Percentiles rank a stretch among this genome's conserved stretches.
Evolutionary conservation across 1,284 basidiomycete species (phyloP).

Genomic region (Cutaneotrichosporon curvatum): DNA sequence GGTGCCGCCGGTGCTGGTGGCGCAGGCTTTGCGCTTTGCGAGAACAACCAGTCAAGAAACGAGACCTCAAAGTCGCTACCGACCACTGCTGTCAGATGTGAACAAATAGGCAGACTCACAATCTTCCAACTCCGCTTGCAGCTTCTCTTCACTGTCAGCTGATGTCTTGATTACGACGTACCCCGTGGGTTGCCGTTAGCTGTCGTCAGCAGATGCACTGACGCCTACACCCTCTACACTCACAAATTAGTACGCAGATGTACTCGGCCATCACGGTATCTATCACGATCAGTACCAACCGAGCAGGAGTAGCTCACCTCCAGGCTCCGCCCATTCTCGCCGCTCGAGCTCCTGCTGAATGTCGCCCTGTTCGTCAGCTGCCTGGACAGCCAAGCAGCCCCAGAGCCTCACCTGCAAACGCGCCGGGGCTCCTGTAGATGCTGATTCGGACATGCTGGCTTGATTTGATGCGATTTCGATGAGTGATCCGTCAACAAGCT

Average conservation of each 20-base stretch:
- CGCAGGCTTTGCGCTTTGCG: neutral
- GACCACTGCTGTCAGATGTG: conserved; percentile 18
- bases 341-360: conserved; percentile 39
- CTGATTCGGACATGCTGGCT: no score
- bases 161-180: conserved; percentile 11
- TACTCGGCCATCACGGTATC: conserved; percentile 45
- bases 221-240: conserved; percentile 8
- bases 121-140: conserved; percentile 41
- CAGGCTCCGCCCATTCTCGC: conserved; percentile 41
- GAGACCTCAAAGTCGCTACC: conserved; percentile 31
- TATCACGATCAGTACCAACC: conserved; percentile 3
- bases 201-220: conserved; percentile 8
- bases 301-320: conserved; percentile 18
- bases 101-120: conserved; percentile 11
- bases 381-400: no score
- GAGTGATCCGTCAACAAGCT: no score
- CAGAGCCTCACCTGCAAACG: neutral
- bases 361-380: conserved; percentile 22
- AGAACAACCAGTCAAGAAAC: conserved; percentile 42
- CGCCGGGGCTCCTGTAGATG: no score
- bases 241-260: conserved; percentile 39
- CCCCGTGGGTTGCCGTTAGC: conserved; percentile 36
- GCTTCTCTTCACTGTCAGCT: conserved; percentile 26
- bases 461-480: no score
- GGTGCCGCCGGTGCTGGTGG: no score